Evolutionary conservation across 352 stramenopile genomes (phyloP).

Genomic region (Globisporangium echinulatum): DNA sequence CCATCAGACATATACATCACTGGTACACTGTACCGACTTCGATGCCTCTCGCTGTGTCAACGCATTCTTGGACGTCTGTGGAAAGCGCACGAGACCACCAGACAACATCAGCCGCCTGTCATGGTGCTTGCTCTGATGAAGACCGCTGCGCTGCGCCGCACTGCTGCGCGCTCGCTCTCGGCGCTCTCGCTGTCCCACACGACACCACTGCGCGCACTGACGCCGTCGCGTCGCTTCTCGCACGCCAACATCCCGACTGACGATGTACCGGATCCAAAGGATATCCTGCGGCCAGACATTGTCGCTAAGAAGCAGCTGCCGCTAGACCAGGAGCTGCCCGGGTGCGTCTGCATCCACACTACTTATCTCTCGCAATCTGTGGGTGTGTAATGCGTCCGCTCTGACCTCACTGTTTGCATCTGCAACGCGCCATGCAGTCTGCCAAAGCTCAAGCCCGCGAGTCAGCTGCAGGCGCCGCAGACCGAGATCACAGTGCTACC

Average conservation of each 20-base stretch:
- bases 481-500: slow-evolving; percentile 91
- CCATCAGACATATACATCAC: not conserved
- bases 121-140: slow-evolving; percentile 25
- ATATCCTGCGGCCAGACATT: slow-evolving; percentile 52
- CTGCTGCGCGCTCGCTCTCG: slow-evolving; percentile 13
- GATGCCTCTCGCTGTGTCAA: not conserved
- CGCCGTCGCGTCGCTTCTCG: slow-evolving; percentile 36
- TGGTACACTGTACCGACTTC: not conserved
- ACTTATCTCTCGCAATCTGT: not conserved
- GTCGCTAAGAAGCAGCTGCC: slow-evolving; percentile 45
- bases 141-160: slow-evolving; percentile 16
- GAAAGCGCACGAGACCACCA: no score
- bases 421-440: slow-evolving; percentile 22
- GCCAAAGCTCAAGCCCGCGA: slow-evolving; percentile 78
- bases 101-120: slow-evolving; percentile 11
- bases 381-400: not conserved
- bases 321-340: slow-evolving; percentile 53
- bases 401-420: not conserved
- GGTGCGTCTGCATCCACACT: slow-evolving; percentile 9
- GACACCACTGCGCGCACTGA: not conserved
- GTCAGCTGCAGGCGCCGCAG: slow-evolving; percentile 77
- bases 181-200: not conserved
- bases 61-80: no score
- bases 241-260: slow-evolving; percentile 17
- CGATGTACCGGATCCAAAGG: slow-evolving; percentile 24